Conservation (phyloP, 208 protist genomes). For the Leishmania gerbilli region DNA sequence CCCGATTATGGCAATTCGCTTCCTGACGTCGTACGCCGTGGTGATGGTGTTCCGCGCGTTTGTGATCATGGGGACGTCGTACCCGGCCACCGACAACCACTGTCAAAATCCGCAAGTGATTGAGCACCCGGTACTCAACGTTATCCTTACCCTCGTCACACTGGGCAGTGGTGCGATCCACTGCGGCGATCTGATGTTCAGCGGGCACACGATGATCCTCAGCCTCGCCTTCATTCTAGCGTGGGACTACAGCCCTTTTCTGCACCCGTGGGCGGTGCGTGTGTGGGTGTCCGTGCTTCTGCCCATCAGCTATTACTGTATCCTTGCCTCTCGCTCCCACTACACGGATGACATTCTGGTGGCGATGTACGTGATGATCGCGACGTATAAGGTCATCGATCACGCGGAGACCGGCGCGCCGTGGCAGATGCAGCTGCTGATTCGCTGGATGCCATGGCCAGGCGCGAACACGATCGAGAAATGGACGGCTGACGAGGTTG, state of each 20-base stretch:
- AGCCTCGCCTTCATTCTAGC: conserved; percentile 50
- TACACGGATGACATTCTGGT: conserved; percentile 91
- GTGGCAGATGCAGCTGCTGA: conserved; percentile 76
- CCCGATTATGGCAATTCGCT: conserved; percentile 71
- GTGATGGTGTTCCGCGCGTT: conserved; percentile 72
- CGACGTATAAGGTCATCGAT: conserved; percentile 61
- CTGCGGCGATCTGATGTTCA: conserved; percentile 92
- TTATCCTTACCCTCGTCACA: conserved; percentile 83
- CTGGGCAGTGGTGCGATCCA: conserved; percentile 77
- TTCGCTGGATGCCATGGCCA: conserved; percentile 75
- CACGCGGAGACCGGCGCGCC: conserved; percentile 68
- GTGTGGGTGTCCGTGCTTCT: conserved; percentile 42
- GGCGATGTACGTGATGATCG: conserved; percentile 51
- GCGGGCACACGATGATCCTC: conserved; percentile 88
- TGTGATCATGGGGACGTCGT: conserved; percentile 77
- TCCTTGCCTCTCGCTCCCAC: conserved; percentile 84
- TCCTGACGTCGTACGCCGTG: conserved; percentile 61
- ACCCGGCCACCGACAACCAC: conserved; percentile 82
- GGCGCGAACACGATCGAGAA: conserved; percentile 32
- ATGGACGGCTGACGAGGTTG: conserved; percentile 13
- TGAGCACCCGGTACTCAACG: conserved; percentile 63
- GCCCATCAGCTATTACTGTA: conserved; percentile 60
- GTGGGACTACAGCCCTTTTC: conserved; percentile 68
- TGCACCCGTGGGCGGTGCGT: conserved; percentile 55
- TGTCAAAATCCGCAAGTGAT: conserved; percentile 76